Evolutionary conservation across 2,329 filamentous ascomycete genomes (phyloP).

Genomic region (Fusarium staphyleae): DNA sequence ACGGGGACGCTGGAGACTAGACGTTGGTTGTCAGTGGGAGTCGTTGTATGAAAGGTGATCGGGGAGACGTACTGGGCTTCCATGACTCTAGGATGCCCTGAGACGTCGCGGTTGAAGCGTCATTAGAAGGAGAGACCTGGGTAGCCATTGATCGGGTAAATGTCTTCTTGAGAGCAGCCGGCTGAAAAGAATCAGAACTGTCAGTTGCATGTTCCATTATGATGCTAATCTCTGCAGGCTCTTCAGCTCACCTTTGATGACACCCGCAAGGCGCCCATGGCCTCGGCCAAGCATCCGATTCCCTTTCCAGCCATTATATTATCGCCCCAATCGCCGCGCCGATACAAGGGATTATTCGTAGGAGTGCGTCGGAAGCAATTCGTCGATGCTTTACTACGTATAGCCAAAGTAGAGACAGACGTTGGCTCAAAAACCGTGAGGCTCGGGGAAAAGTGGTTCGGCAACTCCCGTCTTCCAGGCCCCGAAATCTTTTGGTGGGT

Average conservation of each 20-base stretch:
- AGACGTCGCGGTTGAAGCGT: slow-evolving; percentile 44
- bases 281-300: slow-evolving; percentile 59
- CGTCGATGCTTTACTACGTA: slow-evolving; percentile 3
- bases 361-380: neutral
- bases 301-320: slow-evolving; percentile 55
- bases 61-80: slow-evolving; percentile 52
- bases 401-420: neutral
- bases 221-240: slow-evolving; percentile 13
- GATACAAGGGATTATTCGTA: slow-evolving; percentile 18
- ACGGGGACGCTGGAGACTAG: slow-evolving; percentile 72
- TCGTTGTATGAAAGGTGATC: neutral
- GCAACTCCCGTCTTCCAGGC: slow-evolving; percentile 40
- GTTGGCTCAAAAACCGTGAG: slow-evolving; percentile 41
- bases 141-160: slow-evolving; percentile 65
- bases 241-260: slow-evolving; percentile 49
- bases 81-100: slow-evolving; percentile 51
- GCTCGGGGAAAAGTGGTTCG: slow-evolving; percentile 37
- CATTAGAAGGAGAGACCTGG: slow-evolving; percentile 50
- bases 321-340: neutral
- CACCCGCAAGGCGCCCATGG: slow-evolving; percentile 58
- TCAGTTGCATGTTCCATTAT: slow-evolving; percentile 14
- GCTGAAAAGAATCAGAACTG: slow-evolving; percentile 39
- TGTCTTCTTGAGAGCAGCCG: slow-evolving; percentile 47
- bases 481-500: slow-evolving; percentile 42
- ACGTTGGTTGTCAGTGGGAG: slow-evolving; percentile 13